Evolutionary conservation across 2,329 filamentous ascomycete species (phyloP).

Genomic region (Claviceps humidiphila): DNA sequence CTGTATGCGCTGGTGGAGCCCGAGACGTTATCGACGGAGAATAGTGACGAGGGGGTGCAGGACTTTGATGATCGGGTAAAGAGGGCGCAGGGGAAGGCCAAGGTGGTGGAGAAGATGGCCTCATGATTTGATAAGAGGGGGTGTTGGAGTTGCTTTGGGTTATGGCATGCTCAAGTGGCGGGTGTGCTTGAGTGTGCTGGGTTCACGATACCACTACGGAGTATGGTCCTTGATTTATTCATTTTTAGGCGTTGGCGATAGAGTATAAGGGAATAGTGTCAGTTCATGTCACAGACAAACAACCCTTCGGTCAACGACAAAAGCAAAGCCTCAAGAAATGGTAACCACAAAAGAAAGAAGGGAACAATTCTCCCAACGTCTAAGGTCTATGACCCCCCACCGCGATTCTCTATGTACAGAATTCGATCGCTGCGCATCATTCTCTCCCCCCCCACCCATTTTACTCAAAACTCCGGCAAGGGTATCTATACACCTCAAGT

Average conservation of each 20-base stretch:
- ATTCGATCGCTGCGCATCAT: constrained; percentile 10
- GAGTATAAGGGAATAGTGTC: no score
- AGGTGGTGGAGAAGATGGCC: constrained; percentile 65
- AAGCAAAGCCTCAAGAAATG: neutral
- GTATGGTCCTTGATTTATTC: neutral
- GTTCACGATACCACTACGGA: neutral
- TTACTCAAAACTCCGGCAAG: constrained; percentile 49
- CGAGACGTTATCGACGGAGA: constrained; percentile 62
- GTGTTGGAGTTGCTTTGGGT: neutral
- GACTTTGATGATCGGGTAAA: constrained; percentile 86
- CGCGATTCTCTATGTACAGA: constrained; percentile 3
- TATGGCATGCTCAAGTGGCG: no score
- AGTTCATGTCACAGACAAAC: no score
- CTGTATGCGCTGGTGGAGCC: constrained; percentile 70
- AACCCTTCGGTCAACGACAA: neutral
- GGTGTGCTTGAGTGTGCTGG: no score
- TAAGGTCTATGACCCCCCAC: neutral
- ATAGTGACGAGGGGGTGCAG: constrained; percentile 77
- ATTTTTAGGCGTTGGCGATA: neutral
- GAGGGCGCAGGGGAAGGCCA: constrained; percentile 69
- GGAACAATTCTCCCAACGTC: neutral
- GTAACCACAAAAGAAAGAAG: neutral
- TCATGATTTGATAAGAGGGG: constrained; percentile 11
- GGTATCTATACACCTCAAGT: constrained; percentile 35
- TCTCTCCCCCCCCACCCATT: neutral